Base-by-base conservation (phyloP, 768 basidiomycete species). In the Suillus decipiens region DNA sequence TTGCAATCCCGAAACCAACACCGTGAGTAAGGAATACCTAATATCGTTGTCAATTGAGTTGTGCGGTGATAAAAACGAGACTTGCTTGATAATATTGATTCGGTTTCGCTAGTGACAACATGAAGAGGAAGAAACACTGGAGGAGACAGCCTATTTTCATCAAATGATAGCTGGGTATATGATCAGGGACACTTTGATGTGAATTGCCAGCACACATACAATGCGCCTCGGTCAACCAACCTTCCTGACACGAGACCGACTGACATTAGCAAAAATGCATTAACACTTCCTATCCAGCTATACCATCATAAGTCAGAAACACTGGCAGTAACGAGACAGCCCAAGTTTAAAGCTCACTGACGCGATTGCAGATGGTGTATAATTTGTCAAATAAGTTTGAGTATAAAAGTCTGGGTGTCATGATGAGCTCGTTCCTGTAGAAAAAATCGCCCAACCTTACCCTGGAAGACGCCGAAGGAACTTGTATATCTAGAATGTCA, bases 181-280 rank as follows among this genome's bases (percentile, higher is more conserved):
- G 60, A 19, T 28, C 22, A 59, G 24, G 19, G 17, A 22, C 5
- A 2, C 22, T 5, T 37, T 24, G 48, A 36, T 19, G 50, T 22
- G 15, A 45, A 33, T 2, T 8, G 7, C 43, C 42, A 7, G 15
- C 19, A 37, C 17, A 61, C 79, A 28, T 64, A 81, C 81, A 84
- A 84, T 70, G 82, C 81, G 41, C 85, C 86, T 12, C 70, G 75
- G 60, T 86, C 86, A 65, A 82, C 81, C 5, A 80, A 75, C n/a
- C 78, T 76, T 4, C 85, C 85, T 19, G 80, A 76, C 50, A 84
- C 67, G 34, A 84, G 70, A 1, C 84, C 83, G 41, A 76, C 74
- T 0, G 79, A 77, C 22, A 84, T 66, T 6, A 79, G 68, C 17
- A 85, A 67, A 54, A 82, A 78, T 2, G 83, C 67, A 61, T 84